Evolutionary conservation across 495 filamentous ascomycete species (phyloP).

Genomic region (Tuber aestivum): DNA sequence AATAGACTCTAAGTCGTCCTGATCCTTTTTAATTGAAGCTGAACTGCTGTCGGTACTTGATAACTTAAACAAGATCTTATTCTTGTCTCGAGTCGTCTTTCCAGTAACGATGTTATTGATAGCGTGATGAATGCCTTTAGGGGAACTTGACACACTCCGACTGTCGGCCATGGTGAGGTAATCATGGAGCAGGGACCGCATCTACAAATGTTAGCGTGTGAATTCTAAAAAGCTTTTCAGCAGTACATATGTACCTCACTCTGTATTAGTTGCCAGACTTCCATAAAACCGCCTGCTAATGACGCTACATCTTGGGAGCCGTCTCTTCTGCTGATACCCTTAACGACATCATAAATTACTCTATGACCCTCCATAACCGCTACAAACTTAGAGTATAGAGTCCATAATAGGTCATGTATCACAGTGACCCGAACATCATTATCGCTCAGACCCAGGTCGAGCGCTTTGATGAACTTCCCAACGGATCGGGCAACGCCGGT

Average conservation of each 20-base stretch:
- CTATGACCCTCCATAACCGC: slow-evolving; percentile 93
- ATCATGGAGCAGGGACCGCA: slow-evolving; percentile 88
- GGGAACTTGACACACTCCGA: slow-evolving; percentile 47
- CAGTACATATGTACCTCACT: slow-evolving; percentile 55
- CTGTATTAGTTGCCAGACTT: slow-evolving; percentile 76
- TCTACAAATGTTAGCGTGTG: slow-evolving; percentile 53
- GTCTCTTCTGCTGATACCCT: slow-evolving; percentile 68
- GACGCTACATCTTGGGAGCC: slow-evolving; percentile 55
- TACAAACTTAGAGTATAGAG: slow-evolving; percentile 92
- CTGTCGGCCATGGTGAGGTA: slow-evolving; percentile 93
- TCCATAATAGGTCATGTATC: slow-evolving; percentile 82
- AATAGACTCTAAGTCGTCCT: slow-evolving; percentile 85
- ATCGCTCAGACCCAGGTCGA: slow-evolving; percentile 59
- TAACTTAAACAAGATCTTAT: slow-evolving; percentile 81
- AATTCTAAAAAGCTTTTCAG: not conserved
- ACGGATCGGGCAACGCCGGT: slow-evolving; percentile 40
- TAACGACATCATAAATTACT: slow-evolving; percentile 83
- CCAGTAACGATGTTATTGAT: slow-evolving; percentile 56
- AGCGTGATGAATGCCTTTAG: slow-evolving; percentile 48
- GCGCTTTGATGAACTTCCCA: slow-evolving; percentile 55
- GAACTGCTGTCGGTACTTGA: slow-evolving; percentile 73
- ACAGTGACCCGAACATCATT: slow-evolving; percentile 70
- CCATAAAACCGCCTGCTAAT: slow-evolving; percentile 40
- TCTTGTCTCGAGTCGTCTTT: slow-evolving; percentile 58
- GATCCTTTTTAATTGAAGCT: slow-evolving; percentile 62